Evolutionary conservation across 441 rosid genomes (phyloP).

Genomic region (Pelargonium fulgidum): DNA sequence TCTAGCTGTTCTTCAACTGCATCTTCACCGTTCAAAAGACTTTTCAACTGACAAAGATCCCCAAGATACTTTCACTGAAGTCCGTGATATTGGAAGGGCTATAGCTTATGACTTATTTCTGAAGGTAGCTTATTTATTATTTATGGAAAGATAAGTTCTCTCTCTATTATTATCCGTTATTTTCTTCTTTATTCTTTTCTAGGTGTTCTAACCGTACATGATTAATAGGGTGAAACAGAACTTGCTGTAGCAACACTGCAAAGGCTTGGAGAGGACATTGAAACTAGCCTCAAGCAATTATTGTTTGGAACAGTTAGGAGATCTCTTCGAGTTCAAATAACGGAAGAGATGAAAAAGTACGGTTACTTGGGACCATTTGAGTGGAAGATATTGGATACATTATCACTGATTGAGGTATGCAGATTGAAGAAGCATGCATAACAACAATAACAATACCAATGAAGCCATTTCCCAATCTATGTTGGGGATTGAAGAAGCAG

Average conservation of each 20-base stretch:
- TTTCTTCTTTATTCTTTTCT: slow-evolving; percentile 1
- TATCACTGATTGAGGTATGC: slow-evolving; percentile 81
- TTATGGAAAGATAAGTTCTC: slow-evolving; percentile 21
- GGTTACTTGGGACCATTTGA: slow-evolving; percentile 80
- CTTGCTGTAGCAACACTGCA: slow-evolving; percentile 84
- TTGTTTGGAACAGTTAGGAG: slow-evolving; percentile 92
- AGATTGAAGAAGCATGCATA: slow-evolving; percentile 3
- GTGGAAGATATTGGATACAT: slow-evolving; percentile 67
- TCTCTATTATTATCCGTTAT: slow-evolving; percentile 9
- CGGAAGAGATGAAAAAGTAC: slow-evolving; percentile 72
- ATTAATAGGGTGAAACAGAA: slow-evolving; percentile 81
- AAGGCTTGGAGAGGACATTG: slow-evolving; percentile 94
- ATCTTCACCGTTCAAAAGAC: slow-evolving; percentile 79
- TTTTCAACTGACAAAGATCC: slow-evolving; percentile 44
- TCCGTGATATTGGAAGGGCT: slow-evolving; percentile 83
- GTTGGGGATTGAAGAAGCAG: too few relatives aligned
- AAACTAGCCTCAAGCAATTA: slow-evolving; percentile 81
- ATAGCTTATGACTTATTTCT: slow-evolving; percentile 94
- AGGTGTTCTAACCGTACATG: slow-evolving; percentile 30
- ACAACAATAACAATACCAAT: too few relatives aligned
- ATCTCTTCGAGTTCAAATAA: slow-evolving; percentile 69
- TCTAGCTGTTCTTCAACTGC: slow-evolving; percentile 95
- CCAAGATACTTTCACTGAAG: slow-evolving; percentile 84
- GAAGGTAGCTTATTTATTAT: slow-evolving; percentile 52
- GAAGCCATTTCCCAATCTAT: too few relatives aligned